These are phyloP conservation scores for Blastocystis sp. DNA, from an alignment of 352 stramenopile species.

Conservation along the genomic window DNA sequence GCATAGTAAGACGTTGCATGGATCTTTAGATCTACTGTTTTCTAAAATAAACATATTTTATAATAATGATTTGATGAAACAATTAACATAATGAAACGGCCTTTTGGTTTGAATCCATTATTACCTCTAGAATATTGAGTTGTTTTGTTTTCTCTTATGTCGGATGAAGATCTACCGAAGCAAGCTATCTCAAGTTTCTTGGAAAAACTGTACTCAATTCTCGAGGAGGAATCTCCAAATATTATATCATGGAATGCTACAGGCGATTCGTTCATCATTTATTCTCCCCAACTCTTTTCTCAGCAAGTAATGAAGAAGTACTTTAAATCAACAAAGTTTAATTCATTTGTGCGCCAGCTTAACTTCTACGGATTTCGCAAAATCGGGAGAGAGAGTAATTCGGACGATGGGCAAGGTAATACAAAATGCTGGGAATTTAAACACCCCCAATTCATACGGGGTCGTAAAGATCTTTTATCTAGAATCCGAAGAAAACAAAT, in stretches of 20 bases:
- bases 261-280: constrained; percentile 55
- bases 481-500: constrained; percentile 56
- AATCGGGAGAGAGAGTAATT: not conserved
- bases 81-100: too few species aligned
- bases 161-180: constrained; percentile 12
- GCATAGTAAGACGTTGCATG: not conserved
- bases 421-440: constrained; percentile 37
- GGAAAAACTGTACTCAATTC: constrained; percentile 55
- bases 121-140: not conserved
- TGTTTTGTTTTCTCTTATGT: not conserved
- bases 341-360: constrained; percentile 44
- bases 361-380: constrained; percentile 62
- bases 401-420: not conserved
- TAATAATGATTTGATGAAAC: too few species aligned
- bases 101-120: not conserved
- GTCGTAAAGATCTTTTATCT: constrained; percentile 1
- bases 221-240: constrained; percentile 49
- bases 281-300: constrained; percentile 35
- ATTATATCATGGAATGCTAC: constrained; percentile 51
- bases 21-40: not conserved
- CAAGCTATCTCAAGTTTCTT: constrained; percentile 31
- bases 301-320: constrained; percentile 56
- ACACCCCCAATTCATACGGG: constrained; percentile 48
- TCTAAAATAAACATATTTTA: not conserved
- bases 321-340: constrained; percentile 60